phyloP scores from a whole-genome alignment of 768 basidiomycete genomes.

The Pilatotrama ljubarskyi region DNA sequence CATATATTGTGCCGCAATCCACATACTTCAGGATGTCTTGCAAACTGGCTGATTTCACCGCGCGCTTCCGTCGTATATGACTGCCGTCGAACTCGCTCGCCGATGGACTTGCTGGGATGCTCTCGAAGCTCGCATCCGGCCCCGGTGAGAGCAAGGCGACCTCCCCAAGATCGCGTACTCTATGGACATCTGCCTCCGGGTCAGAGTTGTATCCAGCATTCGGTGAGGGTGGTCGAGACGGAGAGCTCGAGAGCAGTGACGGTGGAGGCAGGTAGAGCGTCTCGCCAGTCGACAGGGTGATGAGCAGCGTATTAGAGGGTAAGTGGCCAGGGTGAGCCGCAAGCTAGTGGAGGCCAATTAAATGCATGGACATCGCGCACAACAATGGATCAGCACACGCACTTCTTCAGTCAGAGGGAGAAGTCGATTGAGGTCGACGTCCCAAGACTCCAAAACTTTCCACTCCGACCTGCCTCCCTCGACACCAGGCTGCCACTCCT shows the following conservation, averaged over 20 bases:
- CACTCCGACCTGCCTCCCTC: constrained; percentile 43
- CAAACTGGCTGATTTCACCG: constrained; percentile 48
- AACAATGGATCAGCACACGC: constrained; percentile 29
- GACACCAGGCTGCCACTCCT: constrained; percentile 42
- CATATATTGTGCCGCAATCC: neutral
- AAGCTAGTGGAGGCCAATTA: constrained; percentile 30
- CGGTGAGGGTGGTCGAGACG: constrained; percentile 54
- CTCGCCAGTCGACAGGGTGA: constrained; percentile 61
- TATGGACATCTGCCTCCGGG: constrained; percentile 57
- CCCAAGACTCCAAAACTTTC: constrained; percentile 69
- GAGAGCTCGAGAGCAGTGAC: constrained; percentile 27
- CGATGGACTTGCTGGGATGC: constrained; percentile 3
- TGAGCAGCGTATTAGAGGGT: constrained; percentile 72
- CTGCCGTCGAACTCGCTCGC: constrained; percentile 10
- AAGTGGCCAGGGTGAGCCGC: constrained; percentile 45
- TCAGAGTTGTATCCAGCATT: constrained; percentile 68
- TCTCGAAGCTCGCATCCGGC: constrained; percentile 7
- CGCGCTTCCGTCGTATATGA: neutral
- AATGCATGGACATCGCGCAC: too few species aligned
- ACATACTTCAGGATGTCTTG: constrained; percentile 74
- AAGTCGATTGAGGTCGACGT: constrained; percentile 58
- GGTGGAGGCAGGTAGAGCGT: constrained; percentile 57
- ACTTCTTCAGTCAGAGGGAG: constrained; percentile 64
- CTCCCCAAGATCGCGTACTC: constrained; percentile 38
- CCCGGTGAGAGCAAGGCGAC: constrained; percentile 6